Percentiles rank a stretch among this genome's conserved stretches.
These are phyloP conservation scores for Asterionellopsis glacialis DNA, from an alignment of 108 stramenopile genomes.

Conservation along the genomic window DNA sequence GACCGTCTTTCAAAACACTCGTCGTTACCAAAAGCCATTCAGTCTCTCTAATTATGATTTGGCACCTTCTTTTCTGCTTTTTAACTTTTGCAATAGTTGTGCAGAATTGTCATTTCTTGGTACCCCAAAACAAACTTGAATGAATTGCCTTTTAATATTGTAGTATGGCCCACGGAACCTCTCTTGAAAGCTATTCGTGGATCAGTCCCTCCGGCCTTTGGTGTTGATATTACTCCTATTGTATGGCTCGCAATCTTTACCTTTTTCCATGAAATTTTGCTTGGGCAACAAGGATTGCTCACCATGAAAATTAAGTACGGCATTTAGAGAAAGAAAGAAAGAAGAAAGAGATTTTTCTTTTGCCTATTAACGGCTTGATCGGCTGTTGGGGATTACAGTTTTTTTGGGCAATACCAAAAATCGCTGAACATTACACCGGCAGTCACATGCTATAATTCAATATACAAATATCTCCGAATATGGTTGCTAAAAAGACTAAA, in stretches of 20 bases:
- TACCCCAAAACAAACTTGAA: conserved; percentile 78
- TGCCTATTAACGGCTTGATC: not conserved
- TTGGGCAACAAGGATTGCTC: conserved; percentile 94
- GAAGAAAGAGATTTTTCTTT: not conserved
- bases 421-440: no score
- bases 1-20: conserved; percentile 1
- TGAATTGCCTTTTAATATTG: conserved; percentile 73
- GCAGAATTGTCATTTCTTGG: conserved; percentile 84
- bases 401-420: no score
- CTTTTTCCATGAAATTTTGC: conserved; percentile 90
- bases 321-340: conserved; percentile 38
- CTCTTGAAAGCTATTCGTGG: conserved; percentile 62
- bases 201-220: conserved; percentile 87
- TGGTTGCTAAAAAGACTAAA: no score
- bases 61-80: conserved; percentile 2
- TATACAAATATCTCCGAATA: no score
- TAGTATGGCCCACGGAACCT: conserved; percentile 82
- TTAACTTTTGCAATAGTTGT: conserved; percentile 33
- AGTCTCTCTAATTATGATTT: not conserved
- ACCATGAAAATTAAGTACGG: conserved; percentile 92
- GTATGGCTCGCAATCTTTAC: conserved; percentile 92
- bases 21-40: conserved; percentile 7
- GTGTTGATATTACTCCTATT: conserved; percentile 96
- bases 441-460: no score
- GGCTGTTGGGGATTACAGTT: not conserved